Evolutionary conservation across 2,329 filamentous ascomycete genomes (phyloP).

Genomic region (Ascocoryne sarcoides): DNA sequence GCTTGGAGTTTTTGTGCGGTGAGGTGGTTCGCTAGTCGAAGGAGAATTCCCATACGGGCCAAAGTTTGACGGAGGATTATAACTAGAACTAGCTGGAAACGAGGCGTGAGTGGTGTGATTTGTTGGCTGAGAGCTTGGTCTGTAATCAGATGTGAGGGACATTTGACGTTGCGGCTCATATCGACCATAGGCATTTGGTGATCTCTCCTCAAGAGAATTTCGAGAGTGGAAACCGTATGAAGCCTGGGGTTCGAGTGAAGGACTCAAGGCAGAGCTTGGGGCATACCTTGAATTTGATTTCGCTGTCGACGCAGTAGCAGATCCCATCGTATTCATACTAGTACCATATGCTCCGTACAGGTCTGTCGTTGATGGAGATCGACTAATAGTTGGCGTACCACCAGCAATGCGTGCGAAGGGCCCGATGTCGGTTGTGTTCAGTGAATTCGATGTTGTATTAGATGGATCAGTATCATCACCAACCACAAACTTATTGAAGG

Average conservation of each 20-base stretch:
- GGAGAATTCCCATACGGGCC: constrained; percentile 11
- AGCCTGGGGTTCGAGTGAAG: constrained; percentile 17
- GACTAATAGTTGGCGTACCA: constrained; percentile 66
- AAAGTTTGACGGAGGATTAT: constrained; percentile 15
- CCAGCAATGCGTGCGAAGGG: constrained; percentile 77
- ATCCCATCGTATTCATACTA: constrained; percentile 17
- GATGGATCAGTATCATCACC: constrained; percentile 72
- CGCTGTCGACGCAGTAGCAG: constrained; percentile 10
- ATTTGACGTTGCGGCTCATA: constrained; percentile 36
- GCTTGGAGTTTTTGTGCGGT: constrained; percentile 14
- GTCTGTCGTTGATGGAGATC: constrained; percentile 68
- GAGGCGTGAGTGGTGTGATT: constrained; percentile 23
- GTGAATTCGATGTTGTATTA: constrained; percentile 47
- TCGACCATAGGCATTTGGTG: constrained; percentile 35
- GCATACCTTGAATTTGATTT: constrained; percentile 27
- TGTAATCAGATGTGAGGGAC: constrained; percentile 33
- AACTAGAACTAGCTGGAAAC: constrained; percentile 14
- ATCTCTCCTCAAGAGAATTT: constrained; percentile 37
- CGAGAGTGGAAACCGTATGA: constrained; percentile 28
- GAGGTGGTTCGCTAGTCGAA: constrained; percentile 14
- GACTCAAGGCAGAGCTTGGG: constrained; percentile 20
- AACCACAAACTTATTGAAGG: constrained; percentile 92
- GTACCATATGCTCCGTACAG: constrained; percentile 40
- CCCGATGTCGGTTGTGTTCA: constrained; percentile 50
- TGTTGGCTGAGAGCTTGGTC: constrained; percentile 21